Base-by-base conservation (phyloP, 2,329 filamentous ascomycete genomes). In the Colletotrichum sp. region DNA sequence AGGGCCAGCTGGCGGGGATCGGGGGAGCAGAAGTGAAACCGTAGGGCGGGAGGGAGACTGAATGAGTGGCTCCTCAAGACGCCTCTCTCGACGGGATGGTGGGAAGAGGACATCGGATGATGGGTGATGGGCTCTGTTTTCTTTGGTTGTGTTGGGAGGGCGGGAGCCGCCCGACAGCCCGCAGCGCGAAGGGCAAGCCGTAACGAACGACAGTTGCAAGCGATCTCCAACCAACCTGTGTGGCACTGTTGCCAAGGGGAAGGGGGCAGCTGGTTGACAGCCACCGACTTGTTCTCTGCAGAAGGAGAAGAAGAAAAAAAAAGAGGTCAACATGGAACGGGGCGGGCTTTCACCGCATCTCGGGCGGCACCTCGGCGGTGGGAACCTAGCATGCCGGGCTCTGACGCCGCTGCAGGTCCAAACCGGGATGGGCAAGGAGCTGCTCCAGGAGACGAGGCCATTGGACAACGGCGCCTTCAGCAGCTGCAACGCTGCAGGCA, bases 271-370 rank as follows among this genome's bases (percentile, higher is more conserved):
- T 75, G 69, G 70, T 58, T 68, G 56, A 56, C 15, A n/a, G 24
- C 55, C 16, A 24, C 34, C 56, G 52, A 60, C 32, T 21, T 61
- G 18, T 61, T 67, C 30, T 26, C 32, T 65, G 18, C 43, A 52
- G n/a, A 52, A 52, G 43, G 43, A 52, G 43, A 52, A 52, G 43
- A 52, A 52, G 18, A 13, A 52, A 15, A 16, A 16, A 16, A 34
- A 21, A 48, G 32, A 18, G 34, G 56, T 38, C 56, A 60, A 26
- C 28, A 61, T 66, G 56, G 71, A 68, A 71, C 69, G 55, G 64
- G 38, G 73, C 73, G 55, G 64, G 28, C 73, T 68, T 75, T 75
- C 73, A 75, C 73, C 73, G 73, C 73, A 75, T 75, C 58, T 73
- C 73, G 73, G 70, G 56, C 56, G 64, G 70, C 43, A 68, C 16